Conservation (phyloP, 345 rosid species). For the Syzygium jambos region DNA sequence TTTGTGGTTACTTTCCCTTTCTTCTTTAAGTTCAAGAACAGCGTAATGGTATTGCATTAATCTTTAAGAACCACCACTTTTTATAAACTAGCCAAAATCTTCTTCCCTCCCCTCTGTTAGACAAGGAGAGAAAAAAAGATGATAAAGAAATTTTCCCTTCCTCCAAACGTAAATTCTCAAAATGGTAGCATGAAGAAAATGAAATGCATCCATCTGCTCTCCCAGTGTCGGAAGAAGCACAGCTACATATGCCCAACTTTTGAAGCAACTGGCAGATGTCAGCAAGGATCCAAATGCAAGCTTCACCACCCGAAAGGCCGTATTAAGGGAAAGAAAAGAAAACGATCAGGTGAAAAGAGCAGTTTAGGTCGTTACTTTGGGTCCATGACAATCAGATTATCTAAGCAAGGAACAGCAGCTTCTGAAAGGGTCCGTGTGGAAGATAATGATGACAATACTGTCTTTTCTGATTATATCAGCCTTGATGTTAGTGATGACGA, state of each 20-base stretch:
- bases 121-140: neutral
- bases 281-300: constrained; percentile 80
- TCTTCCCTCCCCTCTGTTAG: neutral
- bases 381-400: constrained; percentile 6
- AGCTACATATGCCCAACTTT: constrained; percentile 71
- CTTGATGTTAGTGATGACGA: constrained; percentile 44
- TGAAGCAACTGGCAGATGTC: constrained; percentile 71
- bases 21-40: neutral
- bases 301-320: constrained; percentile 79
- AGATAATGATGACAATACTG: constrained; percentile 7
- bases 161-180: neutral
- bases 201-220: neutral
- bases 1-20: neutral
- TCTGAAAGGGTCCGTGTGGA: constrained; percentile 13
- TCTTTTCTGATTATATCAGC: constrained; percentile 38
- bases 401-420: constrained; percentile 21
- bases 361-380: constrained; percentile 61
- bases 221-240: constrained; percentile 96
- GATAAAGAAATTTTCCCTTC: neutral
- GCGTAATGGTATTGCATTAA: neutral
- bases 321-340: constrained; percentile 54
- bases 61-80: neutral
- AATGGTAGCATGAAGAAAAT: neutral
- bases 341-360: constrained; percentile 36
- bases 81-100: neutral